Conservation (phyloP, 495 filamentous ascomycete genomes). For the Penicillium simplicissimum region DNA sequence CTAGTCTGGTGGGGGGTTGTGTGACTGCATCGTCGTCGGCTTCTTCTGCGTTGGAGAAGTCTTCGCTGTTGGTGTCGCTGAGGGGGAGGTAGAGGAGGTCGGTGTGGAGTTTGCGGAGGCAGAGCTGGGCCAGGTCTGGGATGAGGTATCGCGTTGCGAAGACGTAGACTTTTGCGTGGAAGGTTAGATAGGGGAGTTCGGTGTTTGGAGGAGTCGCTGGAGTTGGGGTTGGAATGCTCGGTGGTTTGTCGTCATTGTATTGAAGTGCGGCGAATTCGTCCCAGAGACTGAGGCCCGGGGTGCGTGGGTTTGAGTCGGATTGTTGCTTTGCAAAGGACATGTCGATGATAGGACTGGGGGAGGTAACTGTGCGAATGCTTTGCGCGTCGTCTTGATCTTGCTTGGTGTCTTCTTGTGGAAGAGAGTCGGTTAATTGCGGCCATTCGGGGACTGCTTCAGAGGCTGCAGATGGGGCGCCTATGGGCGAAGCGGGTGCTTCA, state of each 20-base stretch:
- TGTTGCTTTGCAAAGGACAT: slow-evolving; percentile 47
- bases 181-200: slow-evolving; percentile 44
- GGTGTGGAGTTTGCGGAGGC: slow-evolving; percentile 44
- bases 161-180: slow-evolving; percentile 51
- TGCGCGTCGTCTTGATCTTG: not conserved
- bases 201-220: slow-evolving; percentile 5
- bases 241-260: slow-evolving; percentile 33
- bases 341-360: slow-evolving; percentile 25
- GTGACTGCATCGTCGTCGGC: not conserved
- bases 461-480: not conserved
- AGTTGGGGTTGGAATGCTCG: not conserved
- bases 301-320: slow-evolving; percentile 30
- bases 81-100: slow-evolving; percentile 39
- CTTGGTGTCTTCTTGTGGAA: not conserved
- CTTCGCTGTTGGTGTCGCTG: slow-evolving; percentile 4
- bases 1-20: slow-evolving; percentile 12
- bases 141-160: slow-evolving; percentile 49
- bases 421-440: not conserved
- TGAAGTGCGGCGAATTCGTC: slow-evolving; percentile 42
- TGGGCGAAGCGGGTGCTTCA: not conserved
- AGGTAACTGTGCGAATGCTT: not conserved
- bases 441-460: not conserved
- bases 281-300: slow-evolving; percentile 42
- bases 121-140: slow-evolving; percentile 45
- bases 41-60: slow-evolving; percentile 4